These are phyloP conservation scores for Colletotrichum noveboracense DNA, from an alignment of 2,329 filamentous ascomycete species.

Conservation along the genomic window DNA sequence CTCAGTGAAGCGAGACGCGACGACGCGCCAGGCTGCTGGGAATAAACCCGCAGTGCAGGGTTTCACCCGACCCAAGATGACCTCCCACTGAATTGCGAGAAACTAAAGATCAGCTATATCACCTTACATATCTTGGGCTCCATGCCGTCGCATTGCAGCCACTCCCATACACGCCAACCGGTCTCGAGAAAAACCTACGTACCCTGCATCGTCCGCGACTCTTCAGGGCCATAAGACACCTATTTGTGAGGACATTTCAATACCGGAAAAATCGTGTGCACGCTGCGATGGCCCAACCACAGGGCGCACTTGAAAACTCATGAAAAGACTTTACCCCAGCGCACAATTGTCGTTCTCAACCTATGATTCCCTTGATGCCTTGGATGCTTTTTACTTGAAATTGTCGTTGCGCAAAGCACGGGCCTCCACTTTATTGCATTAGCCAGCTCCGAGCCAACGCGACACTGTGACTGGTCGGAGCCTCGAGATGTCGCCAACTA, in stretches of 20 bases:
- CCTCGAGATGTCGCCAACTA: not conserved
- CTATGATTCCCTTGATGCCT: not conserved
- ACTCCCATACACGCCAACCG: too few relatives aligned
- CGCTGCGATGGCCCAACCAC: not conserved
- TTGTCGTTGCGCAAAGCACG: not conserved
- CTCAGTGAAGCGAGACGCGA: not conserved
- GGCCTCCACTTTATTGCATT: not conserved
- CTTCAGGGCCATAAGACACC: not conserved
- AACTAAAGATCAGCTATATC: not conserved
- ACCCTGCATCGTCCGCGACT: not conserved
- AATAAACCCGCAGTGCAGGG: not conserved
- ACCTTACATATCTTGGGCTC: too few relatives aligned
- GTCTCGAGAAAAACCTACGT: too few relatives aligned
- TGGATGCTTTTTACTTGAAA: not conserved
- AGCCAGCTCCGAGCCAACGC: not conserved
- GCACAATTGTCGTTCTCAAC: not conserved
- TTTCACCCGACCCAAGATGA: not conserved
- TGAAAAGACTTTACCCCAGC: not conserved
- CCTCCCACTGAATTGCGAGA: not conserved
- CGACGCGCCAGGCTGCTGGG: not conserved
- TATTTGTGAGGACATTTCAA: not conserved
- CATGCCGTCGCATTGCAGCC: too few relatives aligned
- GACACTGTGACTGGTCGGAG: not conserved
- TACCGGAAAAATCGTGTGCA: not conserved
- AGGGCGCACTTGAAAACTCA: not conserved